phyloP scores from a whole-genome alignment of 225 moss, liverwort and hornwort species.

The Neckera pumila region DNA sequence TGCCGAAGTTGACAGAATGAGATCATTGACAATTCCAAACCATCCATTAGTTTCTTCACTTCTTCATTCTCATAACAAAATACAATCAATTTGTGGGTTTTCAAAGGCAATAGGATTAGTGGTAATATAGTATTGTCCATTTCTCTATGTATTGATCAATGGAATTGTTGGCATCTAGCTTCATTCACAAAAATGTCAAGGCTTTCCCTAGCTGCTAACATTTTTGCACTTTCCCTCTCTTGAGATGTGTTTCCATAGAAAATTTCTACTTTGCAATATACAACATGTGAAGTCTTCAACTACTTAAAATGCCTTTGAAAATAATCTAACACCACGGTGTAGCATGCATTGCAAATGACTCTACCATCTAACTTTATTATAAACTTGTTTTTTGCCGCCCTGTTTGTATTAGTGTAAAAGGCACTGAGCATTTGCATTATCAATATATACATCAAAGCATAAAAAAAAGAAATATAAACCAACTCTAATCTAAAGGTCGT shows the following conservation, averaged over 20 bases:
- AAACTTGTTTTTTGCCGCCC: fast-evolving
- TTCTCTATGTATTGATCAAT: background rate
- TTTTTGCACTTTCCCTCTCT: background rate
- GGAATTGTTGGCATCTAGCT: background rate
- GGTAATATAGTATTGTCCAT: fast-evolving
- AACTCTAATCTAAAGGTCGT: background rate
- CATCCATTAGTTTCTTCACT: background rate
- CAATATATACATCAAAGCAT: fast-evolving
- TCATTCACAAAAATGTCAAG: background rate
- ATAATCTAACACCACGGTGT: fast-evolving
- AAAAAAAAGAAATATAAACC: background rate
- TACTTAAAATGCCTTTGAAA: background rate
- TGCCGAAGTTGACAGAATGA: fast-evolving
- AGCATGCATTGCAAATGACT: background rate
- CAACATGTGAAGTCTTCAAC: background rate
- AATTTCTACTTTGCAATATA: background rate
- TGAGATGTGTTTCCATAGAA: fast-evolving
- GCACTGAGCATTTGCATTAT: background rate
- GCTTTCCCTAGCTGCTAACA: background rate
- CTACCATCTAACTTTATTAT: background rate
- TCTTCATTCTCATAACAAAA: background rate
- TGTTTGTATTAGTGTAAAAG: background rate
- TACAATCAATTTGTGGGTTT: background rate
- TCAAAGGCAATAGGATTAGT: background rate
- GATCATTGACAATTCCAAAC: background rate